Evolutionary conservation across 78 protist genomes (phyloP).

Genomic region (Dictyostelium capitatum): DNA sequence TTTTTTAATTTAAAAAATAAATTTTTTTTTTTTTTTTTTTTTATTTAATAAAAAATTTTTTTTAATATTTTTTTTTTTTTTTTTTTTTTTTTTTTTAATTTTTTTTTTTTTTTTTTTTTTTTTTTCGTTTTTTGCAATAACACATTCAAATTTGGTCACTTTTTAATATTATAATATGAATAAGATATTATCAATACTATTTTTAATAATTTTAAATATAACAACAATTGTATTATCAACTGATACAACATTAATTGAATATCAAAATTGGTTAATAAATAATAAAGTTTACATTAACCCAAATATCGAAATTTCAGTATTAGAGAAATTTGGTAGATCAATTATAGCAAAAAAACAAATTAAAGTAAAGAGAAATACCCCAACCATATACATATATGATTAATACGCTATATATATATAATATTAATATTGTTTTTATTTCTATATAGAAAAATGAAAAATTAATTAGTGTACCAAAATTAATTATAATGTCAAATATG

Average conservation of each 20-base stretch:
- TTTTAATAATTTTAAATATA: too few relatives aligned
- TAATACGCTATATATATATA: too few relatives aligned
- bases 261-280: slow-evolving; percentile 27
- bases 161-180: too few relatives aligned
- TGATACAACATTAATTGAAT: background rate
- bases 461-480: slow-evolving; percentile 44
- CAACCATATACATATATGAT: background rate
- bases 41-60: too few relatives aligned
- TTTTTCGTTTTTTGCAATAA: too few relatives aligned
- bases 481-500: slow-evolving; percentile 10
- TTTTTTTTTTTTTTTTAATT: too few relatives aligned
- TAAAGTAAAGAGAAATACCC: background rate
- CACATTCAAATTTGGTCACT: too few relatives aligned
- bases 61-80: too few relatives aligned
- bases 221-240: too few relatives aligned
- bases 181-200: too few relatives aligned
- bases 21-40: too few relatives aligned
- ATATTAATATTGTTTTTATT: background rate
- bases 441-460: slow-evolving; percentile 42
- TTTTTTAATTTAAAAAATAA: too few relatives aligned
- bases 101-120: background rate
- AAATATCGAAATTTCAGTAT: slow-evolving; percentile 19
- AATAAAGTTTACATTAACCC: slow-evolving; percentile 9
- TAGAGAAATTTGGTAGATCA: slow-evolving; percentile 53
- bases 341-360: slow-evolving; percentile 24